phyloP scores from a whole-genome alignment of 345 rosid genomes.

The Isatis tinctoria region DNA sequence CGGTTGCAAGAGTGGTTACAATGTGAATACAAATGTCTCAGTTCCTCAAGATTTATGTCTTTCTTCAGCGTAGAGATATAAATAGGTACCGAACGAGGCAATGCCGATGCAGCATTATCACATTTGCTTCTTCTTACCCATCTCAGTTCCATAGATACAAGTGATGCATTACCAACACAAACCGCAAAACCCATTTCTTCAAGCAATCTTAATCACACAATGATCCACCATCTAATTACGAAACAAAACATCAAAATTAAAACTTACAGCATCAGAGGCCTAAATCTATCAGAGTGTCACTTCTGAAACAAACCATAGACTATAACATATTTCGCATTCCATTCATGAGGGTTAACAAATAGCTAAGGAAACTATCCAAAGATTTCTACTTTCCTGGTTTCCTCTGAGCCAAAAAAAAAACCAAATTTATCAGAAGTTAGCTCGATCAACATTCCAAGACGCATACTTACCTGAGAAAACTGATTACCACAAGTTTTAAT shows the following conservation, averaged over 20 bases:
- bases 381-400: not conserved
- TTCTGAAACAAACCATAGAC: not conserved
- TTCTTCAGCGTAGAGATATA: constrained; percentile 59
- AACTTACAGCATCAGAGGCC: not conserved
- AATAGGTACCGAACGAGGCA: constrained; percentile 42
- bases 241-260: constrained; percentile 6
- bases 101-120: constrained; percentile 12
- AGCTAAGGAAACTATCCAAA: not conserved
- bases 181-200: constrained; percentile 17
- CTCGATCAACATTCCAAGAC: constrained; percentile 1
- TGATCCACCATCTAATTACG: constrained; percentile 4
- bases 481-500: not conserved
- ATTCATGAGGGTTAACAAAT: not conserved
- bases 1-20: constrained; percentile 70
- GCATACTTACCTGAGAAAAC: not conserved
- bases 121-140: constrained; percentile 39
- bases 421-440: not conserved
- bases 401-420: not conserved
- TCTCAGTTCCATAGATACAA: constrained; percentile 45
- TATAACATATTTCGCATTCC: not conserved
- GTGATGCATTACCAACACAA: constrained; percentile 16
- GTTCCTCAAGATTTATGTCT: constrained; percentile 42
- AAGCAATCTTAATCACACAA: constrained; percentile 10
- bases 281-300: not conserved
- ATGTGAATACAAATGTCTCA: constrained; percentile 42